Conservation (phyloP, 2,329 filamentous ascomycete species). For the Aspergillus brasiliensis region DNA sequence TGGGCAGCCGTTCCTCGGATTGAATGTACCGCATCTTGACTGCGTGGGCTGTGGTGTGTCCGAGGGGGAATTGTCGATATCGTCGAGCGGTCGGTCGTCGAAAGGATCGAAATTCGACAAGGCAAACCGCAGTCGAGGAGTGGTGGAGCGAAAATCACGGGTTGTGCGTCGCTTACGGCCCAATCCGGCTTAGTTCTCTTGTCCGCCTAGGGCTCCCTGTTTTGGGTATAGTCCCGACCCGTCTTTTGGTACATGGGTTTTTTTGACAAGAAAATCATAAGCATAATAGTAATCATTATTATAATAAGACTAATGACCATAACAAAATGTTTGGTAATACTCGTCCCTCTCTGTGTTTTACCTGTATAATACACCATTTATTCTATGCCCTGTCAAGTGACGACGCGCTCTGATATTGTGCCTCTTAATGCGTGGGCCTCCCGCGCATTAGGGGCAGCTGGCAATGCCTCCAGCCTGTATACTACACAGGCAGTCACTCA, state of each 20-base stretch:
- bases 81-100: slow-evolving; percentile 39
- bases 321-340: not conserved
- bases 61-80: slow-evolving; percentile 46
- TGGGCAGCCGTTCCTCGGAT: slow-evolving; percentile 90
- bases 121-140: slow-evolving; percentile 29
- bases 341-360: not conserved
- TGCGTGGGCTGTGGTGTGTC: slow-evolving; percentile 44
- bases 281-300: not conserved
- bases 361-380: not conserved
- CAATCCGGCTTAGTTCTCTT: slow-evolving; percentile 37
- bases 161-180: slow-evolving; percentile 49
- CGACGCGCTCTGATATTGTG: too few relatives aligned
- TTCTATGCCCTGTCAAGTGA: too few relatives aligned
- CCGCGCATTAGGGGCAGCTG: too few relatives aligned
- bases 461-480: not conserved
- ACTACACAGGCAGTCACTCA: not conserved
- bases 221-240: slow-evolving; percentile 1
- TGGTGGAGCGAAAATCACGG: slow-evolving; percentile 47
- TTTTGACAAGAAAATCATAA: not conserved
- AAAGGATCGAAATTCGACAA: slow-evolving; percentile 44
- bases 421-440: too few relatives aligned
- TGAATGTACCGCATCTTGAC: slow-evolving; percentile 99
- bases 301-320: not conserved
- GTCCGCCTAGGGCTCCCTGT: slow-evolving; percentile 34
- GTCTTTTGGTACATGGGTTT: not conserved